A percentile compares a stretch with the other conserved stretches of the same genome.
Conservation (phyloP, 495 filamentous ascomycete genomes). For the Talaromyces stipitatus region DNA sequence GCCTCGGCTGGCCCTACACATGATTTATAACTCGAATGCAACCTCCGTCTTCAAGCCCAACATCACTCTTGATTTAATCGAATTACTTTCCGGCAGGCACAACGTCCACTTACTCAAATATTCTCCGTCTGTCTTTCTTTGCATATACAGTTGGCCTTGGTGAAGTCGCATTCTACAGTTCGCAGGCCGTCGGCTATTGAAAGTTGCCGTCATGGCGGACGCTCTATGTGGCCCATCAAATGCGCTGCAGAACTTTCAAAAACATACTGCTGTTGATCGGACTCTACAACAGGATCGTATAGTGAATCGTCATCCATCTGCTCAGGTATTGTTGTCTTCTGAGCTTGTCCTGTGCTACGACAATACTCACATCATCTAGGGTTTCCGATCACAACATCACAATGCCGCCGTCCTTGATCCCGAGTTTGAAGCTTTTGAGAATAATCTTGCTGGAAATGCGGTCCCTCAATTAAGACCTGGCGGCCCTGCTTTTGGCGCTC, state of each 20-base stretch:
- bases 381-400: conserved; percentile 54
- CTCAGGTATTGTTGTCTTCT: conserved; percentile 37
- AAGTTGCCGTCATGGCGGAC: conserved; percentile 57
- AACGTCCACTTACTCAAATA: neutral
- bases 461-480: conserved; percentile 25
- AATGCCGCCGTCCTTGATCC: conserved; percentile 52
- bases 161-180: neutral
- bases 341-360: neutral
- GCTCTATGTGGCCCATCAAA: conserved; percentile 85
- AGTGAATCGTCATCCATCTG: conserved; percentile 40
- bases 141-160: neutral
- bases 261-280: conserved; percentile 69
- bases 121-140: neutral
- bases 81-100: neutral
- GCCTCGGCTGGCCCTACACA: conserved; percentile 3
- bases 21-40: neutral
- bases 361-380: conserved; percentile 29
- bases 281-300: conserved; percentile 81
- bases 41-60: neutral
- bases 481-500: conserved; percentile 15
- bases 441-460: conserved; percentile 29
- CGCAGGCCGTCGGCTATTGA: neutral
- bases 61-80: neutral
- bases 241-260: conserved; percentile 74
- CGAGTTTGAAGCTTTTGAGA: conserved; percentile 68